Evolutionary conservation across 2,329 filamentous ascomycete species (phyloP), one percentile per base, ranked within the genome.

Genomic region (Xylariales sp.): DNA sequence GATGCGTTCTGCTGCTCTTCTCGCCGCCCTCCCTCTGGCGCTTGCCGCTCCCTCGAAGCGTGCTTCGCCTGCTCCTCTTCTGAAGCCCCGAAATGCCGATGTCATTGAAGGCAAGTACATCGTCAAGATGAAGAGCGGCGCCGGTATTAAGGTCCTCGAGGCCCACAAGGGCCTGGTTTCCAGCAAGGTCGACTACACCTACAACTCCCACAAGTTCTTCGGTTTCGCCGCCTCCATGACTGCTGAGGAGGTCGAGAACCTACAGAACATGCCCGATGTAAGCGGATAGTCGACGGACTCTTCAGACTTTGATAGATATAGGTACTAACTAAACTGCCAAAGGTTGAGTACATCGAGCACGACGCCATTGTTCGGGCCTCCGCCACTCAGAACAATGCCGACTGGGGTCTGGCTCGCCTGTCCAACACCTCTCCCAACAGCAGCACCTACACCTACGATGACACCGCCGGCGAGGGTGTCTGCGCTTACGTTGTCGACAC

Each of bases 401-500:
- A 81, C 14, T 85, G 83, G 81, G 83, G 83, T 32, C 81, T 86
- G 16, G 80, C 78, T 1, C 79, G 82, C 61, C 76, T 86, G 65
- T 86, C 84, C 3, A 80, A 78, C 74, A 73, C 76, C 18, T 76
- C 75, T 23, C 67, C 76, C n/a, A 75, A 75, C 18, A 75, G 73
- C 28, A 78, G 67, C n/a, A 76, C 78, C 39, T 85, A 85, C 73
- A 72, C 75, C 32, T 85, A 84, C 73, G 81, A 85, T 63, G 69
- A 75, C n/a, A 78, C 74, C 28, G 81, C 82, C 36, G 83, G 83
- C 14, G 71, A 76, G 46, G 79, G 77, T 46, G 81, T 78, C 63
- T 87, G 81, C 70, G 81, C 83, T 55, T 89, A 88, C 73, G 74
- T 89, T 48, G 78, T 89, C 59, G 87, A 89, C 77, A 87, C 83